Base-by-base conservation (phyloP, 441 rosid species). In the Isatis lusitanica region DNA sequence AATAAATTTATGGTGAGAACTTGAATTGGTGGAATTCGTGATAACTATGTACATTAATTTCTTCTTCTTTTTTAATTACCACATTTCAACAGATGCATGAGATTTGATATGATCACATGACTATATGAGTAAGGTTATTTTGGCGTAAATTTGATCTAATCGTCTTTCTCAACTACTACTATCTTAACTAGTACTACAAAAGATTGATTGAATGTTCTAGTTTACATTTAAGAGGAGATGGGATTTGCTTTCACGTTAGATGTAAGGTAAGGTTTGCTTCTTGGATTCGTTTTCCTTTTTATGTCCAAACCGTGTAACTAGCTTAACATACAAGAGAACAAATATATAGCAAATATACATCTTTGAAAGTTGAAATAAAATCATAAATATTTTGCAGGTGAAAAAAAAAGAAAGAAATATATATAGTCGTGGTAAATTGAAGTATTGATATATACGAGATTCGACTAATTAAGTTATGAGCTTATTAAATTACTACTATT, bases 381-480 rank as follows among this genome's bases (percentile, higher is more conserved):
- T 6, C 26, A 21, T 1, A 38, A 38, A 58, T 35, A 9, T 33
- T 57, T 15, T 9, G 1, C 9, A 2, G 3, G 26, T 2, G 24
- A 8, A 24, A 52, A 38, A 21, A 68, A 42, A 21, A 36, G 26
- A 50, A 51, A 35, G n/a, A n/a, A n/a, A n/a, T n/a, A n/a, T n/a
- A n/a, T 31, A 60, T 26, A 38, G 47, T 33, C 55, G 26, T 36
- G 57, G 26, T 35, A 36, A 1, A 13, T 38, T 40, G 60, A 52
- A 38, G 21, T 39, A 55, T 48, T 16, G 5, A 12, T 24, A 16
- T 18, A 30, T 55, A 30, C 35, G 47, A 63, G 75, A 56, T 35
- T 53, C 16, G n/a, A 56, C 24, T 38, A 44, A 43, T 33, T 56
- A 66, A 74, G 16, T 47, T n/a, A 67, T 59, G 68, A 60, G 26